Percentiles rank a stretch among this genome's conserved stretches.
These are phyloP conservation scores for Leucocoprinus birnbaumii DNA, from an alignment of 768 basidiomycete species.

Conservation along the genomic window DNA sequence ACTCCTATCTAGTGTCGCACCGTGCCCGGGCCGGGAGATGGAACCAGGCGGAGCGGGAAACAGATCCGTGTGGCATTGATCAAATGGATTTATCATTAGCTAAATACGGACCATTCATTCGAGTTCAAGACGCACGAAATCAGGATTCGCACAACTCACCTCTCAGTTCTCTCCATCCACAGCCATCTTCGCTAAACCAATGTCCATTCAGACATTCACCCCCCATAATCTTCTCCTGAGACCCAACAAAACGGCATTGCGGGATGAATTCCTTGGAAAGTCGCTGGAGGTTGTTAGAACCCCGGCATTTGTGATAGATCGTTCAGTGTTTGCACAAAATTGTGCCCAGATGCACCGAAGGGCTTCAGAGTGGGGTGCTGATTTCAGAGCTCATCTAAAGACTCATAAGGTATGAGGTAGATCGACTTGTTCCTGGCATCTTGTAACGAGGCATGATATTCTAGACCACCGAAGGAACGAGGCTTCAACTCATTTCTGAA, in stretches of 20 bases:
- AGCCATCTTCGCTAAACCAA: background rate
- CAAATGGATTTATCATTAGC: too few relatives aligned
- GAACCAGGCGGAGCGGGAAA: too few relatives aligned
- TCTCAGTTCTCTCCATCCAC: background rate
- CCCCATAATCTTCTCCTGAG: slow-evolving; percentile 18
- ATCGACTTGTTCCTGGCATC: background rate
- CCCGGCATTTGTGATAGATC: slow-evolving; percentile 77
- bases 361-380: slow-evolving; percentile 62
- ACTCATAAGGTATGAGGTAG: slow-evolving; percentile 61
- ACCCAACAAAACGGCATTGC: slow-evolving; percentile 47
- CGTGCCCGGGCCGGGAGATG: too few relatives aligned
- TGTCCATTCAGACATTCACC: slow-evolving; percentile 23
- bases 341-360: slow-evolving; percentile 71
- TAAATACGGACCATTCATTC: too few relatives aligned
- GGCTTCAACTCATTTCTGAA: slow-evolving; percentile 60
- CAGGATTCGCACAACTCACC: background rate
- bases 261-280: slow-evolving; percentile 56
- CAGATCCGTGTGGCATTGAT: too few relatives aligned
- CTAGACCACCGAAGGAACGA: slow-evolving; percentile 74
- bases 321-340: slow-evolving; percentile 67
- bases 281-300: slow-evolving; percentile 59
- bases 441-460: background rate
- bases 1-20: too few relatives aligned
- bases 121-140: too few relatives aligned
- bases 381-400: slow-evolving; percentile 82